Conservation (phyloP, 768 basidiomycete genomes). For the Hygrocybe punicea region DNA sequence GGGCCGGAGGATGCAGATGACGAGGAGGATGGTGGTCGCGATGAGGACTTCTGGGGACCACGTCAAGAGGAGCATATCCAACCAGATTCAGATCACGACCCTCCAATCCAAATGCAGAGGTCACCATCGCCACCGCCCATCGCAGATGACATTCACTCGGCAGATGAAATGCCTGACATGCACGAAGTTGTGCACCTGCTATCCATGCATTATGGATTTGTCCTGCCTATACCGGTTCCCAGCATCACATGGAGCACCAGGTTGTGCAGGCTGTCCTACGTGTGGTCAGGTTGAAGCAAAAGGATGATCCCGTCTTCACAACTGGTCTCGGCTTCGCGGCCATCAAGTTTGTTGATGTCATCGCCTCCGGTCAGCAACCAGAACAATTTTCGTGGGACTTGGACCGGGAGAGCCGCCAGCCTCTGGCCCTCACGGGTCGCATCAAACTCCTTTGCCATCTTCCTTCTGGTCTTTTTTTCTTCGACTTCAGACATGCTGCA, state of each 20-base stretch:
- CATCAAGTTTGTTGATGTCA: neutral
- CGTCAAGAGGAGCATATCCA: no score
- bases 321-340: neutral
- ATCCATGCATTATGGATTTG: neutral
- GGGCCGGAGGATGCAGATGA: no score
- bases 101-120: no score
- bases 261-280: neutral
- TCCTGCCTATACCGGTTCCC: neutral
- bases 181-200: no score
- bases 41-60: no score
- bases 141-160: no score
- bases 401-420: neutral
- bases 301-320: neutral
- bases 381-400: neutral
- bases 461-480: neutral
- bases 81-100: no score
- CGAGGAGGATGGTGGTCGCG: no score
- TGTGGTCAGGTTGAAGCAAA: neutral
- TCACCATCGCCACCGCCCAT: no score
- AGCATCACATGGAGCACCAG: neutral
- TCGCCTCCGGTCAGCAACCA: neutral
- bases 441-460: neutral
- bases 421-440: neutral
- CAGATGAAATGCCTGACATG: no score
- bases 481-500: neutral